Base-by-base conservation (phyloP, 371 early-diverging fungal species). In the Sporodiniella umbellata region DNA sequence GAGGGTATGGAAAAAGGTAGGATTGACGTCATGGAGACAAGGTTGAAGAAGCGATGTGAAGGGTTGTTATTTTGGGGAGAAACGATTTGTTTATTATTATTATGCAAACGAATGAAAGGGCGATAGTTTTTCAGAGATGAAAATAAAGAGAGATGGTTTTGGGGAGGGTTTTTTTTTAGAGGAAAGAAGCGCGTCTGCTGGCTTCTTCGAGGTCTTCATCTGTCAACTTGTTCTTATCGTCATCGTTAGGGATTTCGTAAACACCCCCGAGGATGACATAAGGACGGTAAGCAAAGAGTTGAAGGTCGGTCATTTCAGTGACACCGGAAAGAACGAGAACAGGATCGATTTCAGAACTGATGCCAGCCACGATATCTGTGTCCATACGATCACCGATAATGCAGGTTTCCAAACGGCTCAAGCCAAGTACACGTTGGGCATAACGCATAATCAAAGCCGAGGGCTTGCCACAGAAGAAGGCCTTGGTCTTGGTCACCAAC, bases 301-400 rank as follows among this genome's bases (percentile, higher is more conserved):
- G 55, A 40, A 85, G 51, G 44, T 81, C 80, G 8, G 60, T 62
- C 65, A 64, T 66, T 45, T 73, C 71, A 22, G 83, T 81, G 38
- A 85, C 82, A 48, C 86, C 83, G 45, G 75, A 74, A 42, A 85
- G 64, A 26, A 85, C 86, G 19, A 86, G 68, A 19, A 83, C 83
- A 7, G 83, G 75, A 57, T 85, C 83, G 47, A 85, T 79, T 65
- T 81, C 76, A 44, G 78, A 72, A 42, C 61, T 72, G 47, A 78
- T 73, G 62, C 81, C 81, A 49, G 76, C 81, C 23, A 73, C 70
- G 60, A 78, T 66, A 56, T 86, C 86, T 28, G 84, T 86, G 62
- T 86, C 84, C 81, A 86, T 82, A 46, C 86, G 78, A 56, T 86
- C 84, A 58, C 86, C 86, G 59, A 86, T 75, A 45, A 86, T 83